These are phyloP conservation scores for Syncephalastrum monosporum DNA, from an alignment of 371 early-diverging fungal genomes.

Conservation along the genomic window DNA sequence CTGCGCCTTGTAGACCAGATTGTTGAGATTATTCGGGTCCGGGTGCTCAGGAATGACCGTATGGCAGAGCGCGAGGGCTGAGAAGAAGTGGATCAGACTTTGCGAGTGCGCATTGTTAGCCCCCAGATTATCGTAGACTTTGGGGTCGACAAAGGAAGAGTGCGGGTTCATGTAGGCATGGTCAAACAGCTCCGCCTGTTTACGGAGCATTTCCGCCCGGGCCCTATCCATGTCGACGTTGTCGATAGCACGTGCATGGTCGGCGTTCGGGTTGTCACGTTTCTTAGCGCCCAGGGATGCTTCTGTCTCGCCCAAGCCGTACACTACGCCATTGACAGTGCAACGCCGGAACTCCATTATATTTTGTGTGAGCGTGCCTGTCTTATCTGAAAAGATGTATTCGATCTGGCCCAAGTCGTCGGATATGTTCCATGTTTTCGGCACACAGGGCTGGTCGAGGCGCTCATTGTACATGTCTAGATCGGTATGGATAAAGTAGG, in stretches of 20 bases:
- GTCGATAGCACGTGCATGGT: conserved; percentile 22
- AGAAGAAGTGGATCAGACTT: conserved; percentile 65
- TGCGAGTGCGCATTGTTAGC: conserved; percentile 41
- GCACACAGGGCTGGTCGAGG: conserved; percentile 76
- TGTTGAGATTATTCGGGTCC: conserved; percentile 41
- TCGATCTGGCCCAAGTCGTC: conserved; percentile 90
- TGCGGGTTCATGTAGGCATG: conserved; percentile 40
- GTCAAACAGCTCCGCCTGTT: conserved; percentile 40
- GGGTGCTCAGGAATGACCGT: conserved; percentile 70
- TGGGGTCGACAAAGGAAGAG: conserved; percentile 49
- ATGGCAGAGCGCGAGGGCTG: conserved; percentile 78
- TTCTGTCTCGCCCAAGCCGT: conserved; percentile 64
- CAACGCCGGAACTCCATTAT: conserved; percentile 83
- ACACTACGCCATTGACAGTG: conserved; percentile 80
- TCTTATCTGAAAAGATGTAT: conserved; percentile 95
- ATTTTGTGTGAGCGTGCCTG: conserved; percentile 81
- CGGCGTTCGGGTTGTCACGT: conserved; percentile 31
- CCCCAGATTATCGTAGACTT: conserved; percentile 38
- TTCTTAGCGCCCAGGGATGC: conserved; percentile 41
- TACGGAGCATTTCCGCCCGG: conserved; percentile 35
- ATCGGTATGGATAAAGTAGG: conserved; percentile 83
- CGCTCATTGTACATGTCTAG: conserved; percentile 85
- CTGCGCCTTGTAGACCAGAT: conserved; percentile 85
- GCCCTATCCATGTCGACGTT: conserved; percentile 34
- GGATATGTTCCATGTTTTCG: conserved; percentile 87